Evolutionary conservation across 139 green algal species (phyloP), one percentile per base, ranked within the genome.

Genomic region (Chlorella vulgaris): DNA sequence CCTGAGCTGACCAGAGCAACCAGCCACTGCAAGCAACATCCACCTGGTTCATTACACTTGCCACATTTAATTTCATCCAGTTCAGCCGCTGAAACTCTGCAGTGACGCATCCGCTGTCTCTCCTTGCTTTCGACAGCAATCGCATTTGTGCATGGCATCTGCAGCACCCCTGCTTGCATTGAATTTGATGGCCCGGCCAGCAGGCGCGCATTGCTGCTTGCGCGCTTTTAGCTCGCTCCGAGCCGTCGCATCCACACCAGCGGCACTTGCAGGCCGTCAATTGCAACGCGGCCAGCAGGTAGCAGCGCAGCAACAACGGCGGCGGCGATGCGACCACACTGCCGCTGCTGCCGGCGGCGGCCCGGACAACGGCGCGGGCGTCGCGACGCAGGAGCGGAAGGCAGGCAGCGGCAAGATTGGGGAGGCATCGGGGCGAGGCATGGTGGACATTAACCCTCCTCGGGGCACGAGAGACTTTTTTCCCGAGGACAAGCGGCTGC

Each of bases 401-500:
- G 83, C 71, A 13, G 83, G 80, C 55, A 63, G 29, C 55, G 60
- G 65, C 36, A 33, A 77, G 22, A 68, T 78, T 39, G 35, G 66
- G 13, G 66, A 78, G 2, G 42, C 71, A 21, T 40, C 39, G 4
- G 50, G 29, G 31, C 70, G 70, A n/a, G 85, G 85, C 33, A 53
- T 89, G 43, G 86, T 94, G n/a, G 88, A 94, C 51, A 31, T 91
- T 22, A 92, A 94, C 62, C 85, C 91, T 29, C 81, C 83, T 6
- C 74, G 85, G 21, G 85, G 96, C 70, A 99, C 96, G 0, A 89
- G 96, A 0, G 96, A 99, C 89, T 99, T 99, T 71, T 88, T 85
- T 36, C 96, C 96, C 0, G 94, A 98, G 43, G 96, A 99, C 35
- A 96, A 97, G 89, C 90, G 96, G 1, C 81, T 98, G 69, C 89